These are phyloP conservation scores for Pontederia paniculata DNA, from an alignment of 176 grass and related monocot genomes.

Conservation along the genomic window DNA sequence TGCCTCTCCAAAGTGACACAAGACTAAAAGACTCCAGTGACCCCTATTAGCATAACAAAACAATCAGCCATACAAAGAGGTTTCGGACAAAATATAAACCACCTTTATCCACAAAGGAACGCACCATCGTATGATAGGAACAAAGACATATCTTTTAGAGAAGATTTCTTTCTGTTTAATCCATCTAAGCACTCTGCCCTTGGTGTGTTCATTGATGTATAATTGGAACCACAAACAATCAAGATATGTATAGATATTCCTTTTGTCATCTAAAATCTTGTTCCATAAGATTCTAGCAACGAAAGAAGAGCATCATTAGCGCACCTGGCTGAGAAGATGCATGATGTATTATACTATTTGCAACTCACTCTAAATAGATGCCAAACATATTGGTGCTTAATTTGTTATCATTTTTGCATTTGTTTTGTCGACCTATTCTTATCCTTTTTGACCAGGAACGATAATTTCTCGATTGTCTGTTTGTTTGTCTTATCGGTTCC, in stretches of 20 bases:
- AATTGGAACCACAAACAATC: constrained; percentile 93
- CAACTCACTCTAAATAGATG: constrained; percentile 70
- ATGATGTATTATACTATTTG: neutral
- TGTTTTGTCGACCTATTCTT: constrained; percentile 25
- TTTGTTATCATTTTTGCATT: constrained; percentile 39
- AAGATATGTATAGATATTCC: constrained; percentile 49
- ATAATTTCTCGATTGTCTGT: constrained; percentile 6
- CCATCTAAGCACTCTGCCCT: constrained; percentile 70
- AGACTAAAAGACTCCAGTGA: constrained; percentile 93
- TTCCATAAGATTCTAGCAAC: constrained; percentile 57
- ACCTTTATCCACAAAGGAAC: constrained; percentile 17
- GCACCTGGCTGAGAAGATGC: constrained; percentile 1
- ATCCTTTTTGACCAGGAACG: constrained; percentile 22
- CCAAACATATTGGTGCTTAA: constrained; percentile 63
- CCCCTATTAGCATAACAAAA: constrained; percentile 30
- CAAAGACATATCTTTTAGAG: constrained; percentile 70
- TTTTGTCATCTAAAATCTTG: constrained; percentile 63
- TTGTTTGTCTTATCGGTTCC: constrained; percentile 13
- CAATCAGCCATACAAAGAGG: neutral
- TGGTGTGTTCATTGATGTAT: constrained; percentile 31
- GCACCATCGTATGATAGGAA: constrained; percentile 79
- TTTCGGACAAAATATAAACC: constrained; percentile 6
- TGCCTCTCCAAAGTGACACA: constrained; percentile 67
- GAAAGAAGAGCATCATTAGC: constrained; percentile 2
- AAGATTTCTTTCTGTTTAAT: constrained; percentile 69